Percentiles rank a stretch among this genome's conserved stretches.
phyloP scores from a whole-genome alignment of 177 flowering plant genomes.

The Vitis hybrid region DNA sequence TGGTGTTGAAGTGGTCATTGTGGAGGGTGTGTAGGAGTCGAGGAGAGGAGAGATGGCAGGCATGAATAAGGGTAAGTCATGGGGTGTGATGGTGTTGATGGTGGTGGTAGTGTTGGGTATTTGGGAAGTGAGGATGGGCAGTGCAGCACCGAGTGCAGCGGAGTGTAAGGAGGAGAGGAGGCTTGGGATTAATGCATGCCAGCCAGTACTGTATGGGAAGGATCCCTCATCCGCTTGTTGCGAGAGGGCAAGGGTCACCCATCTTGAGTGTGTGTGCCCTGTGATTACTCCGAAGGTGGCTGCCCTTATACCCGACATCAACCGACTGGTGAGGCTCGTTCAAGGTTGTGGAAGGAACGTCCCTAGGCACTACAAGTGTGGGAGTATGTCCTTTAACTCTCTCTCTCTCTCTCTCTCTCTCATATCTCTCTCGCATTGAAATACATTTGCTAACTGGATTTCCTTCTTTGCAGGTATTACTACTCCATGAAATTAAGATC shows the following conservation, averaged over 20 bases:
- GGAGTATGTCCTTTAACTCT: conserved; percentile 31
- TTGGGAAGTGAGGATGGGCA: background rate
- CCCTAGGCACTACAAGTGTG: conserved; percentile 53
- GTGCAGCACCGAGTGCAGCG: conserved; percentile 18
- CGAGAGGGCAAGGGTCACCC: conserved; percentile 32
- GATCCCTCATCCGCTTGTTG: conserved; percentile 39
- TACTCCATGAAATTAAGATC: too few relatives aligned
- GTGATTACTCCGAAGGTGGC: conserved; percentile 32
- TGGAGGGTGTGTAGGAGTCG: too few relatives aligned
- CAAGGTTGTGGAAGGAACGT: conserved; percentile 47
- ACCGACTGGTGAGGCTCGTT: conserved; percentile 21
- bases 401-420: too few relatives aligned
- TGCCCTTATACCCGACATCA: conserved; percentile 27
- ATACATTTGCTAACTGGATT: too few relatives aligned
- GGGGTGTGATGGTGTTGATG: background rate
- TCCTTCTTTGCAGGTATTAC: too few relatives aligned
- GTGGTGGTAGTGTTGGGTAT: background rate
- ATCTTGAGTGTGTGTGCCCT: conserved; percentile 44
- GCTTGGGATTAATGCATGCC: conserved; percentile 27
- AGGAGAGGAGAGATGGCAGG: too few relatives aligned
- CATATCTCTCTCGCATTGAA: too few relatives aligned
- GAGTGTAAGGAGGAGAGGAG: conserved; percentile 37
- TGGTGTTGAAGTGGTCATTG: too few relatives aligned
- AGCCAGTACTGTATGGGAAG: conserved; percentile 31
- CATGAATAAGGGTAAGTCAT: too few relatives aligned